Evolutionary conservation across 2,329 filamentous ascomycete genomes (phyloP), one percentile per base, ranked within the genome.

Genomic region (Pseudogymnoascus pannorum): DNA sequence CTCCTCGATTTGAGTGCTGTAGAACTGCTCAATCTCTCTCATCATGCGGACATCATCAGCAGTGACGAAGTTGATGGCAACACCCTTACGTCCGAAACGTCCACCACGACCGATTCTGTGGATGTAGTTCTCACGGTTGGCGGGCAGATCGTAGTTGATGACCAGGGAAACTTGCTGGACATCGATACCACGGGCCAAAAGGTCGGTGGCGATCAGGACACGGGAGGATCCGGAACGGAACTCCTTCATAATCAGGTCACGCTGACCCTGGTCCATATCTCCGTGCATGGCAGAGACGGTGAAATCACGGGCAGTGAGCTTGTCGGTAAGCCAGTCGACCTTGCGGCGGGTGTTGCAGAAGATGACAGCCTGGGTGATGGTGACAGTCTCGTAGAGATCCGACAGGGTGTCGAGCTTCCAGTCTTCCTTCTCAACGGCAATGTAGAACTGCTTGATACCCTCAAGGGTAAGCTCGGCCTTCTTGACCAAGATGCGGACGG

Each of bases 321-420:
- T 97, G 81, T 97, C 93, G 70, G 94, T 97, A 72, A 99, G 89
- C 94, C 94, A 99, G 83, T 99, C 94, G 74, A 99, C 94, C 92
- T 99, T 99, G 85, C 93, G 89, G 78, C 94, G 90, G 75, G 94
- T 99, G 88, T 99, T 99, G 87, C 94, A 99, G 90, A 99, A 99
- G 81, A 99, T 99, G 79, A 99, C 94, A 64, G 94, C 94, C 80
- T 99, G 94, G 71, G 94, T 99, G 74, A 97, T 99, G 76, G 94
- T 99, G 75, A 99, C 89, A 61, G 94, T 99, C 83, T 99, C 94
- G 84, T 99, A 99, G 71, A 99, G 81, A 80, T 99, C 94, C 72
- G 91, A 97, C 66, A 99, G 91, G 65, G 94, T 99, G 79, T 99
- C 94, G 68, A 99, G 88, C 83, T 99, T 99, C 94, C 94, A 99